Evolutionary conservation across 2,329 filamentous ascomycete genomes (phyloP).

Genomic region (Fusarium marasasianum): DNA sequence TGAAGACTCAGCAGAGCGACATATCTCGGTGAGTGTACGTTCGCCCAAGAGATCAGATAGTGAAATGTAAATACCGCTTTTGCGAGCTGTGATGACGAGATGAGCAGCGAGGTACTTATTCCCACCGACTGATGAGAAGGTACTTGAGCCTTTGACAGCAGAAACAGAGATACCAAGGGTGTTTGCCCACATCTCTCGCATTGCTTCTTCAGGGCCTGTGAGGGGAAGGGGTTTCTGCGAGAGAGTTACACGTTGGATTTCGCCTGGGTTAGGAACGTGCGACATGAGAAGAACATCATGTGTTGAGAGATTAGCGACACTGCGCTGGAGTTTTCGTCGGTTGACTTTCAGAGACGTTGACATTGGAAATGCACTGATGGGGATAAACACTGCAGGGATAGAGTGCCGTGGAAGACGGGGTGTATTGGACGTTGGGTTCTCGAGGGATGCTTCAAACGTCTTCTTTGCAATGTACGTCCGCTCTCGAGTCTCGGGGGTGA

Average conservation of each 20-base stretch:
- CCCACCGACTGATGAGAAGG: slow-evolving; percentile 59
- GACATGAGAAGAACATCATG: slow-evolving; percentile 56
- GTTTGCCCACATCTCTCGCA: slow-evolving; percentile 59
- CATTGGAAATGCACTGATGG: slow-evolving; percentile 58
- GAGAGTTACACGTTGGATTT: slow-evolving; percentile 45
- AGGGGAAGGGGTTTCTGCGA: slow-evolving; percentile 57
- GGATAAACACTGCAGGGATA: slow-evolving; percentile 60
- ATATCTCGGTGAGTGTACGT: slow-evolving; percentile 56
- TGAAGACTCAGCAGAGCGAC: slow-evolving; percentile 45
- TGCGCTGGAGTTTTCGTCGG: slow-evolving; percentile 57
- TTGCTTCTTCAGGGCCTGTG: slow-evolving; percentile 57
- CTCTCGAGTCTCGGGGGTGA: slow-evolving; percentile 54
- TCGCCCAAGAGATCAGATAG: slow-evolving; percentile 56
- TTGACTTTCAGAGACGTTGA: slow-evolving; percentile 62
- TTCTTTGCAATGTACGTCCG: slow-evolving; percentile 55
- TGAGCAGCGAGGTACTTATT: slow-evolving; percentile 56
- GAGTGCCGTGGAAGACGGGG: slow-evolving; percentile 50
- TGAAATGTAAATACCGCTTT: slow-evolving; percentile 52
- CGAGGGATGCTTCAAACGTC: slow-evolving; percentile 54
- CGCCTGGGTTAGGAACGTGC: slow-evolving; percentile 49
- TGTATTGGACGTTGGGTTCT: slow-evolving; percentile 37
- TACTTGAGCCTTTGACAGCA: slow-evolving; percentile 54
- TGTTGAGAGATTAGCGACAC: slow-evolving; percentile 54
- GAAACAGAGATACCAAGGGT: slow-evolving; percentile 53
- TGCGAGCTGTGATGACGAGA: slow-evolving; percentile 56